These are phyloP conservation scores for Cyberlindnera nakhonratchasimensis DNA, from an alignment of 805 yeast genomes.

Conservation along the genomic window DNA sequence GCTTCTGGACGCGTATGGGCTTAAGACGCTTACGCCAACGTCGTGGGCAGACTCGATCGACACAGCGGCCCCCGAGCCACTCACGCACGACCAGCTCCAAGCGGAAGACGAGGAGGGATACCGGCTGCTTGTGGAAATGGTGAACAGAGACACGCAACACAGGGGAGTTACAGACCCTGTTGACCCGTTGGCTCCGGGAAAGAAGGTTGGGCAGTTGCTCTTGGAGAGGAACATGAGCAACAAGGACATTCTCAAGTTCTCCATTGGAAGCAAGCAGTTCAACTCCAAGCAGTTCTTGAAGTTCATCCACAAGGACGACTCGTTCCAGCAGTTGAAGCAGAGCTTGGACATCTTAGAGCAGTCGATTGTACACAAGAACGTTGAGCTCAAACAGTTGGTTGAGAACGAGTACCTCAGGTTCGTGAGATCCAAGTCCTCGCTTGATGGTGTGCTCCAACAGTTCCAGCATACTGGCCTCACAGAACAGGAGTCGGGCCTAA, in stretches of 20 bases:
- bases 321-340: constrained; percentile 45
- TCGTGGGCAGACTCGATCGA: constrained; percentile 33
- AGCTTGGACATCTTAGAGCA: constrained; percentile 48
- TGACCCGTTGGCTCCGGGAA: constrained; percentile 59
- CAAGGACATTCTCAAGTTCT: constrained; percentile 39
- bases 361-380: constrained; percentile 47
- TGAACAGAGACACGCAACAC: constrained; percentile 27
- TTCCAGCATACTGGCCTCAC: constrained; percentile 39
- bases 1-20: constrained; percentile 39
- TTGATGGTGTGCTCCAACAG: constrained; percentile 58
- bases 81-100: constrained; percentile 30
- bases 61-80: constrained; percentile 22
- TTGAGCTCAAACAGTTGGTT: constrained; percentile 47
- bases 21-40: constrained; percentile 40
- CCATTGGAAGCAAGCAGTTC: constrained; percentile 56
- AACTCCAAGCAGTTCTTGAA: constrained; percentile 54
- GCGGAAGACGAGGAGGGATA: constrained; percentile 16
- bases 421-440: constrained; percentile 58
- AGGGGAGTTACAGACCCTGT: constrained; percentile 33
- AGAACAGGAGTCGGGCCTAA: constrained; percentile 29
- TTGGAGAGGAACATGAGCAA: constrained; percentile 38
- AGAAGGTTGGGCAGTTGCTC: constrained; percentile 41
- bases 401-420: constrained; percentile 60
- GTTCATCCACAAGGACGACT: constrained; percentile 52
- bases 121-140: constrained; percentile 17